A percentile compares a stretch with the other conserved stretches of the same genome.
Evolutionary conservation across 768 basidiomycete species (phyloP).

Genomic region (Serendipita vermifera): DNA sequence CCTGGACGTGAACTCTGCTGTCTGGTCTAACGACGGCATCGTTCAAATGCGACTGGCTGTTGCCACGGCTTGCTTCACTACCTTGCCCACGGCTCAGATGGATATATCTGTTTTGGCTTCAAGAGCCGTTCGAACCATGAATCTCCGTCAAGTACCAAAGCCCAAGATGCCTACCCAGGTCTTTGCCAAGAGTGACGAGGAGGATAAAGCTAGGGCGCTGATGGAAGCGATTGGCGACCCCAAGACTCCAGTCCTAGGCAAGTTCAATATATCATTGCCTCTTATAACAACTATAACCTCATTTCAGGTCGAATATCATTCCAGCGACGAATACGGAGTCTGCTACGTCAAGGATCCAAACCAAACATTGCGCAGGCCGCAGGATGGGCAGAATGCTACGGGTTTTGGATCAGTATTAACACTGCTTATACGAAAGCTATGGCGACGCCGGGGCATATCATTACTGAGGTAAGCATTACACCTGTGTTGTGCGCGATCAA

Average conservation of each 20-base stretch:
- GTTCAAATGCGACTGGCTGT: slow-evolving; percentile 6
- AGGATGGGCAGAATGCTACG: slow-evolving; percentile 75
- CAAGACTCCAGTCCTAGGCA: slow-evolving; percentile 53
- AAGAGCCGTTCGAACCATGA: not conserved
- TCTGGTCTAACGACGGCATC: not conserved
- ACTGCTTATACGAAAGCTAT: not conserved
- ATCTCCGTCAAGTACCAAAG: not conserved
- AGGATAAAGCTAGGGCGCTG: slow-evolving; percentile 32
- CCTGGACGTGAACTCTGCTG: not conserved
- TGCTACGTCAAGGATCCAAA: slow-evolving; percentile 49
- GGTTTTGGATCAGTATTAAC: slow-evolving; percentile 38
- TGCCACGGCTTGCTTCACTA: slow-evolving; percentile 51
- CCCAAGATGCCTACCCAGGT: not conserved
- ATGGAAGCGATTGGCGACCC: slow-evolving; percentile 74
- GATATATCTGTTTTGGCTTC: slow-evolving; percentile 35
- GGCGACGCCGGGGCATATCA: not conserved
- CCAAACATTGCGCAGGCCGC: slow-evolving; percentile 58
- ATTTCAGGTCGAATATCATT: slow-evolving; percentile 55
- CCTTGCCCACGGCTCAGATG: slow-evolving; percentile 55
- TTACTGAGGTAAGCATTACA: no score
- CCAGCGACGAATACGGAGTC: slow-evolving; percentile 66
- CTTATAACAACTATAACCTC: slow-evolving; percentile 9
- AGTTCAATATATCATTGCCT: slow-evolving; percentile 19
- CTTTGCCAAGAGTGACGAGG: not conserved
- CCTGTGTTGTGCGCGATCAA: no score